Percentiles rank a stretch among this genome's conserved stretches.
Conservation (phyloP, 2,329 filamentous ascomycete genomes). For the Diaporthe citriasiana region DNA sequence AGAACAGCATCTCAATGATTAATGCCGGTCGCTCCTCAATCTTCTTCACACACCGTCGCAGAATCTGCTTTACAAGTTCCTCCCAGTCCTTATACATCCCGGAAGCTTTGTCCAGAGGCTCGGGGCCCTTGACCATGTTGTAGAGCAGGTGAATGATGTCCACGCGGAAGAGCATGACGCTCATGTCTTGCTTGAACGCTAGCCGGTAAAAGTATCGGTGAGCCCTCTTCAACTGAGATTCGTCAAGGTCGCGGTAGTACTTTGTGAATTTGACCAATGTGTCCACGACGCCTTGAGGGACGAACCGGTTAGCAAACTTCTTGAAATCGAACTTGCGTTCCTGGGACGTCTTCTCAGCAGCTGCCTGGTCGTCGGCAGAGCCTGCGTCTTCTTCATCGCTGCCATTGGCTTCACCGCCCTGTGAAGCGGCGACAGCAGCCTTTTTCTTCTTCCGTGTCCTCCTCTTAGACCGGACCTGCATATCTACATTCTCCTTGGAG, state of each 20-base stretch:
- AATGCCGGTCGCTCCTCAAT: constrained; percentile 87
- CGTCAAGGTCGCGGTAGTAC: constrained; percentile 84
- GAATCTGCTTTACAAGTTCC: constrained; percentile 86
- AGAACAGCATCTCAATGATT: constrained; percentile 93
- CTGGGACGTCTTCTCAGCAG: constrained; percentile 78
- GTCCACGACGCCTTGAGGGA: constrained; percentile 87
- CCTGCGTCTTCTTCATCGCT: constrained; percentile 75
- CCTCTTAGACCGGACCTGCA: constrained; percentile 89
- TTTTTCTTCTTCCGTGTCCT: constrained; percentile 81
- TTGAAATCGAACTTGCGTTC: constrained; percentile 97
- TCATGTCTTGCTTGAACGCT: constrained; percentile 94
- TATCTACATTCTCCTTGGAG: constrained; percentile 92
- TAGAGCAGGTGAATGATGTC: constrained; percentile 92
- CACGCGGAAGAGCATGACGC: constrained; percentile 88
- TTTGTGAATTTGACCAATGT: constrained; percentile 86
- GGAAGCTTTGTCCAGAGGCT: constrained; percentile 77
- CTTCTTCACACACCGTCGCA: constrained; percentile 86
- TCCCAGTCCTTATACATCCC: constrained; percentile 90
- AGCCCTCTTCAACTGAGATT: constrained; percentile 87
- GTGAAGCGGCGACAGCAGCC: constrained; percentile 56
- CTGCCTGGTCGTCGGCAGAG: constrained; percentile 78
- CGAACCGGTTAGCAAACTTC: constrained; percentile 84
- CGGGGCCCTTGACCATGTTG: constrained; percentile 91
- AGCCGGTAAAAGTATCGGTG: constrained; percentile 96
- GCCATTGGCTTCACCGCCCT: constrained; percentile 59